phyloP scores from a whole-genome alignment of 345 rosid species.

The Eutrema japonicum region DNA sequence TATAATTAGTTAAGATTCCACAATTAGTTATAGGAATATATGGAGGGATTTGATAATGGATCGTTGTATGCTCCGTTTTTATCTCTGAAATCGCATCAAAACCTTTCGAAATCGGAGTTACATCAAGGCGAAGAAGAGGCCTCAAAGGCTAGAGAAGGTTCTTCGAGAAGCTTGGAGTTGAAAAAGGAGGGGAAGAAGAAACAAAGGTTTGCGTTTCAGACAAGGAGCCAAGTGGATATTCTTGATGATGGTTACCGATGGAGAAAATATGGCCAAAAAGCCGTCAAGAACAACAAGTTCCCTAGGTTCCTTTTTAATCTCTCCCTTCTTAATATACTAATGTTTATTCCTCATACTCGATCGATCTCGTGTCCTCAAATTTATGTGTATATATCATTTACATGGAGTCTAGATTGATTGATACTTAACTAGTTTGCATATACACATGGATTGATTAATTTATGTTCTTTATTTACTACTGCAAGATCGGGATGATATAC shows the following conservation, averaged over 20 bases:
- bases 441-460: constrained; percentile 8
- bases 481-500: not conserved
- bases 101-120: constrained; percentile 18
- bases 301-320: constrained; percentile 43
- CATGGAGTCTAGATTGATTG: not conserved
- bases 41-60: constrained; percentile 35
- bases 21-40: not conserved
- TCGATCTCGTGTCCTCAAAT: not conserved
- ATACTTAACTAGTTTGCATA: not conserved
- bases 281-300: constrained; percentile 79
- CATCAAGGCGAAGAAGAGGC: constrained; percentile 19
- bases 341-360: not conserved
- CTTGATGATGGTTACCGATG: constrained; percentile 95
- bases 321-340: not conserved
- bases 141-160: constrained; percentile 35
- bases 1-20: not conserved
- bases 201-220: constrained; percentile 75
- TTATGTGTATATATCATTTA: not conserved
- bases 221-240: constrained; percentile 88
- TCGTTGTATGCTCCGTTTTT: constrained; percentile 37
- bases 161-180: constrained; percentile 28
- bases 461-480: not conserved
- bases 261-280: constrained; percentile 92
- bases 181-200: constrained; percentile 72
- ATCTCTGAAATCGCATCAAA: constrained; percentile 34